These are phyloP conservation scores for Pseudoneurospora amorphoporcata DNA, from an alignment of 495 filamentous ascomycete species.

Conservation along the genomic window DNA sequence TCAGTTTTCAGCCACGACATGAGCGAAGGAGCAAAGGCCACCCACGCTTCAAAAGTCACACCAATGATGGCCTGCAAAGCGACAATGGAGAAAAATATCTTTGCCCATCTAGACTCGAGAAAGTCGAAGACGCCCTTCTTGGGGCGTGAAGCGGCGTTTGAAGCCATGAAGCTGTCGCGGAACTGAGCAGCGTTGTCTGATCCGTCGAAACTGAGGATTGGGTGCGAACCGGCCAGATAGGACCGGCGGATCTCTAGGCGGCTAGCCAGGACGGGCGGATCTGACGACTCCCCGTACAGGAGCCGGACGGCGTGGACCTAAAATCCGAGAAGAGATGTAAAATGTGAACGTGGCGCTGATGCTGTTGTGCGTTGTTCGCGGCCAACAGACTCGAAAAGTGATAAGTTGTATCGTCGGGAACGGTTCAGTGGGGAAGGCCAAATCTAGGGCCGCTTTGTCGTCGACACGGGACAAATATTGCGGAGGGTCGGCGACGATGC, in stretches of 20 bases:
- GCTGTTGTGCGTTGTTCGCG: not conserved
- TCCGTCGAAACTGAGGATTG: slow-evolving; percentile 26
- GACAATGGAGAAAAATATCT: slow-evolving; percentile 68
- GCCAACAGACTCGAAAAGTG: slow-evolving; percentile 10
- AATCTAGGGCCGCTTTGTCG: not conserved
- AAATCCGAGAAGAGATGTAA: not conserved
- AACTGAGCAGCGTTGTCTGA: slow-evolving; percentile 16
- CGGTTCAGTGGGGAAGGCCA: not conserved
- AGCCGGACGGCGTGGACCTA: slow-evolving; percentile 10
- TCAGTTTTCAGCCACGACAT: not conserved
- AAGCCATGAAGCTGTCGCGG: slow-evolving; percentile 17
- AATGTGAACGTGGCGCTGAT: not conserved
- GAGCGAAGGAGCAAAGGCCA: slow-evolving; percentile 2
- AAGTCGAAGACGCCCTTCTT: slow-evolving; percentile 47
- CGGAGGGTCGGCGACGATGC: not conserved
- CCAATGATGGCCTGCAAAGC: slow-evolving; percentile 66
- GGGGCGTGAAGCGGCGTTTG: slow-evolving; percentile 10
- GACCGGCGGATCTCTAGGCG: slow-evolving; percentile 29
- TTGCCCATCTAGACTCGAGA: slow-evolving; percentile 77
- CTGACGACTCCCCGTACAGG: slow-evolving; percentile 16
- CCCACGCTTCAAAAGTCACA: slow-evolving; percentile 79
- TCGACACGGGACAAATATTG: not conserved
- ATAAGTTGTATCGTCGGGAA: not conserved
- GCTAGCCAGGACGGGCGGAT: slow-evolving; percentile 27
- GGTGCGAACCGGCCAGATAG: slow-evolving; percentile 27